Evolutionary conservation across 2,329 filamentous ascomycete genomes (phyloP).

Genomic region (Penicillium sp.): DNA sequence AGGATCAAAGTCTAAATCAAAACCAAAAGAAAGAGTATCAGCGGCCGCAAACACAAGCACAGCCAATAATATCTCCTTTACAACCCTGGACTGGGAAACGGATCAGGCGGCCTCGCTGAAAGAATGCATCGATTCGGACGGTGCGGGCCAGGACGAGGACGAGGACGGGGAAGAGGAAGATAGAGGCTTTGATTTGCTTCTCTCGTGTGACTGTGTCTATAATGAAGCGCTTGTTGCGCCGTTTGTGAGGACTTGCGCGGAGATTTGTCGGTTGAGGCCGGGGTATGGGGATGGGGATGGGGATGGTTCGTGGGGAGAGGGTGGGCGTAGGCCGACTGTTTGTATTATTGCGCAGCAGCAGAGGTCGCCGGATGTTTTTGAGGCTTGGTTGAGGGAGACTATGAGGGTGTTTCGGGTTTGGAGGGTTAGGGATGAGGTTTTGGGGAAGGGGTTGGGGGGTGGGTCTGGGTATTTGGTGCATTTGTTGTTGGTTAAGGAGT

Average conservation of each 20-base stretch:
- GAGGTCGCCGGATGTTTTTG: constrained; percentile 78
- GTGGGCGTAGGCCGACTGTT: constrained; percentile 52
- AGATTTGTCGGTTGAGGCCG: constrained; percentile 63
- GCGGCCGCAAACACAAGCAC: neutral
- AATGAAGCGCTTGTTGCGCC: constrained; percentile 81
- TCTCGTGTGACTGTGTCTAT: constrained; percentile 94
- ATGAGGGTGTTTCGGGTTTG: constrained; percentile 65
- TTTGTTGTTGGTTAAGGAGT: constrained; percentile 59
- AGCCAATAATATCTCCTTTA: constrained; percentile 51
- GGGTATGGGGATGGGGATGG: constrained; percentile 16
- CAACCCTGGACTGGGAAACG: constrained; percentile 76
- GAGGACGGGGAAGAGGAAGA: constrained; percentile 29
- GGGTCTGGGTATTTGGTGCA: constrained; percentile 79
- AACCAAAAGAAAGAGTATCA: neutral
- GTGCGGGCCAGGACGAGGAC: too few relatives aligned
- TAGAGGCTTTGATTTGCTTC: constrained; percentile 63
- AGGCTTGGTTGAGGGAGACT: constrained; percentile 72
- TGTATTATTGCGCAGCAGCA: constrained; percentile 87
- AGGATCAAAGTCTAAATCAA: constrained; percentile 1
- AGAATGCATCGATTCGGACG: constrained; percentile 30
- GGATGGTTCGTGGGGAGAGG: too few relatives aligned
- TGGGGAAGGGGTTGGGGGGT: constrained; percentile 58
- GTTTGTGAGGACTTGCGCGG: constrained; percentile 74
- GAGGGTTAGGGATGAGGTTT: constrained; percentile 63
- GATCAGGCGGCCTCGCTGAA: constrained; percentile 40